Conservation (phyloP, 169 alveolate genomes). For the Plasmodium vinckei region DNA sequence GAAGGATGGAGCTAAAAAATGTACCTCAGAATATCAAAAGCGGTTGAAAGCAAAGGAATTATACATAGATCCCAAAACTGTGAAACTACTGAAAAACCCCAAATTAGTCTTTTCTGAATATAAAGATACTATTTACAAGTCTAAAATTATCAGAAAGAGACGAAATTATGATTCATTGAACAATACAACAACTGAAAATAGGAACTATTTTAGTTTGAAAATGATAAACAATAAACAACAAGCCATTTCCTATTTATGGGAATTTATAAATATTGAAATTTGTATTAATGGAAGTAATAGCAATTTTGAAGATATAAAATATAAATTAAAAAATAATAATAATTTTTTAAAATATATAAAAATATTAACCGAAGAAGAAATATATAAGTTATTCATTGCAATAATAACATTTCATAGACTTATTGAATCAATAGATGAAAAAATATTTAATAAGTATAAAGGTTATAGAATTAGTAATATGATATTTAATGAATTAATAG, state of each 20-base stretch:
- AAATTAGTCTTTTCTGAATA: conserved; percentile 51
- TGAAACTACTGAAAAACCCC: conserved; percentile 5
- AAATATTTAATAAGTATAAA: conserved; percentile 39
- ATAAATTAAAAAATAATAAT: conserved; percentile 47
- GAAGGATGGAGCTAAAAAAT: conserved; percentile 41
- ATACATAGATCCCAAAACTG: conserved; percentile 25
- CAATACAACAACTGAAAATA: too few relatives aligned
- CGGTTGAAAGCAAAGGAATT: conserved; percentile 10
- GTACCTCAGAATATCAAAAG: conserved; percentile 10
- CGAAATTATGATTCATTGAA: background rate
- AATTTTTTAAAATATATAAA: conserved; percentile 12
- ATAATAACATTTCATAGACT: conserved; percentile 42
- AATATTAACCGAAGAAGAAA: conserved; percentile 32
- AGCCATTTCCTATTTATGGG: conserved; percentile 56
- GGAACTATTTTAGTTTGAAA: background rate
- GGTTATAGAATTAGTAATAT: conserved; percentile 59
- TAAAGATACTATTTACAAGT: conserved; percentile 28
- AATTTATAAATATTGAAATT: conserved; percentile 50
- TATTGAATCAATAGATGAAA: conserved; percentile 55
- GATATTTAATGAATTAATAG: conserved; percentile 51
- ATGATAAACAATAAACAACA: conserved; percentile 26
- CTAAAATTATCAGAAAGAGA: conserved; percentile 10
- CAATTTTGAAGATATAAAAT: conserved; percentile 42
- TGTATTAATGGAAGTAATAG: conserved; percentile 27
- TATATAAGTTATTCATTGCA: conserved; percentile 48